Evolutionary conservation across 2,329 filamentous ascomycete genomes (phyloP).

Genomic region (Arthrobotrys megalospora): DNA sequence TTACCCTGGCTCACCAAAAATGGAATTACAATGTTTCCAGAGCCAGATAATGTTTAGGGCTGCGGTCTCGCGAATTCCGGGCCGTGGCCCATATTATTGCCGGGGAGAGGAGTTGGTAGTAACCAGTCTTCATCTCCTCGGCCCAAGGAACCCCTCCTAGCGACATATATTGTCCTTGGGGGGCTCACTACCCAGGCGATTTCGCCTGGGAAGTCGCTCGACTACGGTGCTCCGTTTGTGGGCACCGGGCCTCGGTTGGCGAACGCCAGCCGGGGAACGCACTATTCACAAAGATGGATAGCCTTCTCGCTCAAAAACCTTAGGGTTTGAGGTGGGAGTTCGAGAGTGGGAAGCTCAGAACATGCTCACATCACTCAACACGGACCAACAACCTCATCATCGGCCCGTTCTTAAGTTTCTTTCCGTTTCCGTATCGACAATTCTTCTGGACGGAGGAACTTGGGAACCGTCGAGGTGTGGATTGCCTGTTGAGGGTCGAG

Average conservation of each 20-base stretch:
- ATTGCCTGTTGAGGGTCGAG: slow-evolving; percentile 54
- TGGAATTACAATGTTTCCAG: neutral
- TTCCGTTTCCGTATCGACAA: neutral
- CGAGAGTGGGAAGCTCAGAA: slow-evolving; percentile 52
- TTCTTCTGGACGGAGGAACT: slow-evolving; percentile 7
- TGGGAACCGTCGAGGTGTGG: slow-evolving; percentile 43
- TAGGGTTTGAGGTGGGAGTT: slow-evolving; percentile 29
- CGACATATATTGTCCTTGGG: neutral
- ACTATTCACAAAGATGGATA: slow-evolving; percentile 15
- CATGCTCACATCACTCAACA: slow-evolving; percentile 31
- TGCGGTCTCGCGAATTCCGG: neutral
- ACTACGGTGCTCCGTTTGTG: neutral
- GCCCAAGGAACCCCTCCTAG: slow-evolving; percentile 22
- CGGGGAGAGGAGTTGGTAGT: slow-evolving; percentile 1
- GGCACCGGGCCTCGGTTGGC: neutral
- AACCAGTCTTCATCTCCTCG: slow-evolving; percentile 9
- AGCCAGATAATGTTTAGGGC: too few relatives aligned
- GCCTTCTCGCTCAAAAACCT: slow-evolving; percentile 43
- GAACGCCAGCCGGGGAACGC: slow-evolving; percentile 1
- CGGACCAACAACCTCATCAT: slow-evolving; percentile 47
- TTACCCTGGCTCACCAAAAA: neutral
- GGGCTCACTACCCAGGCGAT: neutral
- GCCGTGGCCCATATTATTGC: neutral
- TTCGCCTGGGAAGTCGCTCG: neutral
- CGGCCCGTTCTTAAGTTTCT: slow-evolving; percentile 27